Conservation (phyloP, 2,329 filamentous ascomycete species). For the Trichoderma oligosporum region DNA sequence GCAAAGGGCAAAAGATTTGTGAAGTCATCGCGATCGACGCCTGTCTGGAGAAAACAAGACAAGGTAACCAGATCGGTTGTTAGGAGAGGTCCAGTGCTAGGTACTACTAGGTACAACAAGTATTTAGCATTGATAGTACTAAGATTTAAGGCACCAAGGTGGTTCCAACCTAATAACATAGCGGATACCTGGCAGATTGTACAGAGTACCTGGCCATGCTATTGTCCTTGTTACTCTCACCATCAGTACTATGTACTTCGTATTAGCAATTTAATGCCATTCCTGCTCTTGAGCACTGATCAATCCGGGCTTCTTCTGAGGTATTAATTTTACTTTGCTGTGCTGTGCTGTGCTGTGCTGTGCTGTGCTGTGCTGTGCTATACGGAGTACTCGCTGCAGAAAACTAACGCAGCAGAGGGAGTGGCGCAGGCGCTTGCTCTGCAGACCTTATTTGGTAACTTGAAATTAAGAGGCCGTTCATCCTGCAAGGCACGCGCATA, state of each 20-base stretch:
- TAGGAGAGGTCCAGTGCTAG: no score
- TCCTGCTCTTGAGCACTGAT: background rate
- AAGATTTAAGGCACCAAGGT: conserved; percentile 8
- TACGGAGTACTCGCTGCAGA: no score
- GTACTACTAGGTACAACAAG: no score
- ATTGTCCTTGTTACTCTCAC: no score
- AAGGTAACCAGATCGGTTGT: conserved; percentile 10
- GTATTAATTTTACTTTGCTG: conserved; percentile 16
- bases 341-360: no score
- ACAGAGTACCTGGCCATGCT: no score
- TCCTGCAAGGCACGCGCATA: conserved; percentile 4
- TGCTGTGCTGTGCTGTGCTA: no score
- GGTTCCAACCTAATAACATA: background rate
- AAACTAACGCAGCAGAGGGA: no score
- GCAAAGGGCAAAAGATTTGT: background rate
- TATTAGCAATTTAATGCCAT: background rate
- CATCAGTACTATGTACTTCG: no score
- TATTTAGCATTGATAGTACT: conserved; percentile 3
- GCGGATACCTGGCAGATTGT: background rate
- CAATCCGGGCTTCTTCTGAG: background rate
- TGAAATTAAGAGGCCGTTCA: conserved; percentile 8
- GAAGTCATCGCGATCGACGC: conserved; percentile 5
- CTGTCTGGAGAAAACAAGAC: background rate
- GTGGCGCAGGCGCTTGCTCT: conserved; percentile 13
- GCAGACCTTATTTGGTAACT: no score